These are phyloP conservation scores for Ganoderma lucidum DNA, from an alignment of 1,284 basidiomycete genomes.

Conservation along the genomic window DNA sequence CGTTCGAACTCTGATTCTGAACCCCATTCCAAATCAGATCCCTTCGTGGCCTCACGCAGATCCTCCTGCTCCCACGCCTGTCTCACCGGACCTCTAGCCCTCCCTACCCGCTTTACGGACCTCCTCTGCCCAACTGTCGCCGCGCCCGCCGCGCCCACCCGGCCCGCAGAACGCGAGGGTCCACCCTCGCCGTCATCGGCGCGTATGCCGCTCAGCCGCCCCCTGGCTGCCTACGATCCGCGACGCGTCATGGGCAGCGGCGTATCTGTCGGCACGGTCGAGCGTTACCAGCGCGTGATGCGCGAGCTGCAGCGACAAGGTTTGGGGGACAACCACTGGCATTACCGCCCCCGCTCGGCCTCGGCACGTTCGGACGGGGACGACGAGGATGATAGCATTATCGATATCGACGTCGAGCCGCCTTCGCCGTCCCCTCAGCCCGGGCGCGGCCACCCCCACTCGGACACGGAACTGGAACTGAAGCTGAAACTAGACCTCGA, in stretches of 20 bases:
- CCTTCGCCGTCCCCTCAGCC: neutral
- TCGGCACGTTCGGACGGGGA: neutral
- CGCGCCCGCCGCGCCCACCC: neutral
- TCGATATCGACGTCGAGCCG: neutral
- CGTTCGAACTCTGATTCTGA: neutral
- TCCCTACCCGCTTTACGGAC: slow-evolving; percentile 16
- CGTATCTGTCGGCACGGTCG: slow-evolving; percentile 30
- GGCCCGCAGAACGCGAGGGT: slow-evolving; percentile 24
- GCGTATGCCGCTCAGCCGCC: slow-evolving; percentile 14
- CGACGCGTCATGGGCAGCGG: slow-evolving; percentile 24
- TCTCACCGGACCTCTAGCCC: slow-evolving; percentile 3
- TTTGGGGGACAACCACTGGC: slow-evolving; percentile 17
- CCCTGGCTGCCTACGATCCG: slow-evolving; percentile 15
- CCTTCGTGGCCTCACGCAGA: slow-evolving; percentile 25
- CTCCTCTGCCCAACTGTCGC: slow-evolving; percentile 18
- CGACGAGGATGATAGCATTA: no score
- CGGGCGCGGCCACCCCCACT: neutral
- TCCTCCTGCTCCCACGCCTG: slow-evolving; percentile 22
- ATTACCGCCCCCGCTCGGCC: neutral
- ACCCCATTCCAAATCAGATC: neutral
- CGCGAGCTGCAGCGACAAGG: slow-evolving; percentile 30
- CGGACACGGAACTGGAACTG: neutral
- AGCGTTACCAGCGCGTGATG: slow-evolving; percentile 32
- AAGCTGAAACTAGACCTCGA: no score
- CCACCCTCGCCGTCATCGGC: slow-evolving; percentile 15